Conservation (phyloP, 176 grass and related monocot species). For the Tuctoria greenei region DNA sequence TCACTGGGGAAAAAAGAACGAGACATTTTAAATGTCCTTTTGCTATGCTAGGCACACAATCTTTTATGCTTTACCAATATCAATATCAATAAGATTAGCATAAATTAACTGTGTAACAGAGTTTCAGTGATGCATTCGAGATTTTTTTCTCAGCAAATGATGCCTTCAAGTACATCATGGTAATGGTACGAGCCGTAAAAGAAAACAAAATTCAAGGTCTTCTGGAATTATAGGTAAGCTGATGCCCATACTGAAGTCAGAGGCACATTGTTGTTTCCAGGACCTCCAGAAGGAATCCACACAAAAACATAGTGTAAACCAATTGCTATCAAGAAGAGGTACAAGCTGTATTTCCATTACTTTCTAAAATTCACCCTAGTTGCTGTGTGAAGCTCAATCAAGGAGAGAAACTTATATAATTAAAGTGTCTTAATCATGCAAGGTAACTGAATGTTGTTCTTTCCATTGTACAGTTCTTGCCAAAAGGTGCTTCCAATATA, state of each 20-base stretch:
- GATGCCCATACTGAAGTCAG: background rate
- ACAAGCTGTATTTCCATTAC: background rate
- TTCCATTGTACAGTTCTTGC: background rate
- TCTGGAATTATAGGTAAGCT: background rate
- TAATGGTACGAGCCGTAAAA: background rate
- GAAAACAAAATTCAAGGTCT: background rate
- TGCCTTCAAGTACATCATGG: background rate
- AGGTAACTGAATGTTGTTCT: background rate
- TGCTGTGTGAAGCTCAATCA: slow-evolving; percentile 17
- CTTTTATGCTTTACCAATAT: background rate
- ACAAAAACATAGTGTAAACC: background rate
- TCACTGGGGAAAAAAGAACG: background rate
- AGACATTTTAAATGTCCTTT: background rate
- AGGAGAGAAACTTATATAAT: background rate
- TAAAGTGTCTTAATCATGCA: background rate
- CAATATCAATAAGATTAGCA: background rate
- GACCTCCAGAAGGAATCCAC: background rate
- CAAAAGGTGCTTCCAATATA: background rate
- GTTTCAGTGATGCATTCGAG: no score
- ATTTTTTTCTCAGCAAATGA: no score
- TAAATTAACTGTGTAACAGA: background rate
- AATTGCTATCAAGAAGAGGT: background rate
- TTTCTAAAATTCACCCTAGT: slow-evolving; percentile 7
- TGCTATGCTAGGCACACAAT: background rate
- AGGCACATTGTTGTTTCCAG: background rate